Evolutionary conservation across 164 flowering plant genomes (phyloP), one percentile per base, ranked within the genome.

Genomic region (Sedum album): DNA sequence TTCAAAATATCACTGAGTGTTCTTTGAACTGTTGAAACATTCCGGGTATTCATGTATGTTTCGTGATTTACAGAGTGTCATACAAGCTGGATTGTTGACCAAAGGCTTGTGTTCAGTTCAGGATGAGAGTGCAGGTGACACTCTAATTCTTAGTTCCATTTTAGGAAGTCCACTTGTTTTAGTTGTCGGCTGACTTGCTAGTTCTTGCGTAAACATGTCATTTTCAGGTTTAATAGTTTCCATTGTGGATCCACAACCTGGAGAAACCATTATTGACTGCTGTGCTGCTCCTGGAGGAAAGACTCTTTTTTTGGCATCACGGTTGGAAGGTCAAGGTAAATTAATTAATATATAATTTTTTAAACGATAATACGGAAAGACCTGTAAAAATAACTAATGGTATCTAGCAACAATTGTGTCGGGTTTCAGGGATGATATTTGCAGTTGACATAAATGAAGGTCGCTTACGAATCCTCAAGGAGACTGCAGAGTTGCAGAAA

Each of bases 251-350:
- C 95, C 98, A 76, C 86, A 81, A 66, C 95, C 90, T 31, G 95
- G 93, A 65, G 96, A 93, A 35, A 77, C 73, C 71, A 83, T 93
- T 60, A 60, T 90, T 65, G 96, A 93, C 71, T 89, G 95, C 68
- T 93, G 95, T 82, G 98, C 98, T 77, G 96, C 96, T 71, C 98
- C 96, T 60, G 98, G 98, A 71, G 98, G 98, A 75, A 93, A 93
- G 85, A 90, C 96, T 25, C 84, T 90, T 68, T 88, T 83, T 80
- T 87, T 93, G 91, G 98, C 96, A 66, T 85, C 98, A 69, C 75
- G 74, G 60, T 69, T 93, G 76, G 72, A 74, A 61, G 89, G 89
- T 65, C 79, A 78, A 79, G 98, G 96, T 93, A 79, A 64, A n/a
- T n/a, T n/a, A n/a, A n/a, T n/a, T n/a, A n/a, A n/a, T n/a, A n/a